Base-by-base conservation (phyloP, 305 asterid genomes). In the Salvia sclarea region DNA sequence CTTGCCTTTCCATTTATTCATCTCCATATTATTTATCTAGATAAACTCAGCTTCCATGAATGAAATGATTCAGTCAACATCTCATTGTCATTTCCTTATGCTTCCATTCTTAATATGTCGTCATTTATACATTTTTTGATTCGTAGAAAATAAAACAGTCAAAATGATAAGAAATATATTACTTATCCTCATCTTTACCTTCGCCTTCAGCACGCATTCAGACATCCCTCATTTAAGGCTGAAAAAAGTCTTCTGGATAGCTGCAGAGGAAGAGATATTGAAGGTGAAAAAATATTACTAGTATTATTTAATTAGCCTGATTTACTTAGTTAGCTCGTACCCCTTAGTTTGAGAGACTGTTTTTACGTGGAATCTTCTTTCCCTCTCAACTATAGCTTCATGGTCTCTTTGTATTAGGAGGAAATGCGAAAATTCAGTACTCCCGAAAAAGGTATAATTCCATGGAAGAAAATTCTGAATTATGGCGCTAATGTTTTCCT, bases 391-490 rank as follows among this genome's bases (percentile, higher is more conserved):
- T 44, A 28, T 31, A 35, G 28, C 30, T 16, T 45, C 31, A 11
- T 41, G 18, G 64, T 71, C 66, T 68, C 70, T 47, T 49, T 76
- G 65, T 56, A 66, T 72, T 84, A 88, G 88, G 86, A 86, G 69
- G 91, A 82, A 43, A 66, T 83, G 25, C 35, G 37, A 35, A 74
- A 13, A 69, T 28, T 73, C 47, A 47, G 59, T 66, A 70, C 18
- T 20, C 75, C 6, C 2, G 13, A 61, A 5, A 70, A 75, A 22
- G 28, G 31, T 25, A 25, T 0, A 5, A 41, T 6, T 55, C 85
- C 88, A 16, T 84, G 93, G 93, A 78, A 58, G 82, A 28, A 69
- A 58, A 79, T 86, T 53, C 57, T 83, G 79, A 84, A 78, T 25
- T 80, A 53, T 28, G 96, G 91, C 49, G 75, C 70, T 57, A 78